Evolutionary conservation across 345 rosid species (phyloP), one percentile per base, ranked within the genome.

Genomic region (Lepidium africanum): DNA sequence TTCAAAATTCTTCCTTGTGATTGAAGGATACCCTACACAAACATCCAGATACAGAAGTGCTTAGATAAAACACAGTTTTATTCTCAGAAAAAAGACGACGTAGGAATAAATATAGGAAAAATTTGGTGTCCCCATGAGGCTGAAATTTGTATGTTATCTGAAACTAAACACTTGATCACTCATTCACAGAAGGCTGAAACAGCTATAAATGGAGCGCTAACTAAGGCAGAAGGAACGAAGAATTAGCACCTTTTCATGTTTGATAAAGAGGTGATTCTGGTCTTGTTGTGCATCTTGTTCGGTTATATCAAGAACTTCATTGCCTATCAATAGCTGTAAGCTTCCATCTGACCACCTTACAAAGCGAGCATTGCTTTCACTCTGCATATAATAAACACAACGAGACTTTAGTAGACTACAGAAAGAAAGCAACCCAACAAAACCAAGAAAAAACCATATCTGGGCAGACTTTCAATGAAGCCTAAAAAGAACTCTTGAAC

Each of bases 301-400:
- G 30, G 99, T 86, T 77, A 91, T 86, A 80, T 94, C 96, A 65
- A 94, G 97, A 78, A 94, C 97, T 86, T 94, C 99, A 72, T 89
- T 94, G 63, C 99, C 99, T 74, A 94, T 83, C 78, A 88, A 63
- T 69, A 94, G 78, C 88, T 94, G 99, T 37, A 94, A 77, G 71
- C 97, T 94, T 63, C 95, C 99, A 86, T 94, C 97, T 68, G 99
- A 94, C 99, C 99, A 94, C 85, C 88, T 85, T 73, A 94, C 99
- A 80, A 89, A 94, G 46, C 97, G 95, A 62, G 99, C 96, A 84
- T 94, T 94, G 80, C 99, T 94, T 80, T 94, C 96, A 67, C 73
- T 65, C 99, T 94, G 75, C 80, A 80, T 27, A 72, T 59, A 37
- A 72, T 59, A 37, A 69, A 70, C 52, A 83, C 53, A 50, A 48